Evolutionary conservation across 805 yeast species (phyloP), one percentile per base, ranked within the genome.

Genomic region (Candida nemodendra): DNA sequence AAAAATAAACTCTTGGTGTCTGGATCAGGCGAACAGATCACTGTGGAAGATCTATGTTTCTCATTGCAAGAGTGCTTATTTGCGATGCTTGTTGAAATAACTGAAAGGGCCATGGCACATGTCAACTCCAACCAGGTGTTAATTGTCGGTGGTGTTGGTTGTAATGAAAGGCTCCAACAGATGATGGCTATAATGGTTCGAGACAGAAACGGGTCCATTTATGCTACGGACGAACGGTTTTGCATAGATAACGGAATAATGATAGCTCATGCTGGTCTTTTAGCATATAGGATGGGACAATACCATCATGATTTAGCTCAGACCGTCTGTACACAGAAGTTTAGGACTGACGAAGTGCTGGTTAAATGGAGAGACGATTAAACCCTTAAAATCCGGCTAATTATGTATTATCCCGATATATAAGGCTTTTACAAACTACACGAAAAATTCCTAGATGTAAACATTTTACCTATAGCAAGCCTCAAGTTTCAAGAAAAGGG

Each of bases 61-160:
- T 87, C 97, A 6, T 66, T 93, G 46, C 99, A 93, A 56, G 99
- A 93, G 55, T 84, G 88, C 24, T 65, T 93, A 19, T 93, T 85
- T 61, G 89, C 97, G 9, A 93, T 93, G 99, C 72, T 93, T 43
- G 97, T 93, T 13, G 99, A 93, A 61, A 93, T 93, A 51, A 93
- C 99, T 0, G 99, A 93, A 58, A 71, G 99, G 27, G 99, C 99
- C 2, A 85, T 93, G 95, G 99, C 99, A 0, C 99, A 93, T 56
- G 98, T 91, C 3, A 81, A 82, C 50, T 75, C 95, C 3, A 76
- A 76, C 44, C 95, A 90, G 59, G 99, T 93, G 14, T 68, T 93
- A 33, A 87, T 93, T 34, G 99, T 93, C 2, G 99, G 99, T 9
- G 99, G 99, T 17, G 99, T 93, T n/a, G 99, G 99, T 0, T 88